These are phyloP conservation scores for Tolypocladium tundrense DNA, from an alignment of 2,329 filamentous ascomycete genomes.

Conservation along the genomic window DNA sequence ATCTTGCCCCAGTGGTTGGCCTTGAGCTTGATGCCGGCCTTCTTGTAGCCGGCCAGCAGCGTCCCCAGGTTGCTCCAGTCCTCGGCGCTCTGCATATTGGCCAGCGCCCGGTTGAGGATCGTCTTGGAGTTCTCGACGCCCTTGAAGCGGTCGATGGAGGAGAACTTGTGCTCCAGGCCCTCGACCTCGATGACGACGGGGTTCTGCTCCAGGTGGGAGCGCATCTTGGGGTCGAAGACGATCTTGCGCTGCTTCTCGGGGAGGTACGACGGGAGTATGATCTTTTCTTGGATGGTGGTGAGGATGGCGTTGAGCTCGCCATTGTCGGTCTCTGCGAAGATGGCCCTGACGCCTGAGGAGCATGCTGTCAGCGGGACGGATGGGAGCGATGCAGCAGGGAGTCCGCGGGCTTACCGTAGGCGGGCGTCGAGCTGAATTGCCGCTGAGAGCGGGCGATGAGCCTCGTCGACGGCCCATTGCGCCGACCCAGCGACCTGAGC, in stretches of 20 bases:
- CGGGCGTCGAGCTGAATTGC: slow-evolving; percentile 20
- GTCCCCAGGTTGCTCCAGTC: slow-evolving; percentile 44
- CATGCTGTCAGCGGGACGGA: slow-evolving; percentile 4
- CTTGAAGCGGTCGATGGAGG: slow-evolving; percentile 29
- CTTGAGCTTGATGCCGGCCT: slow-evolving; percentile 28
- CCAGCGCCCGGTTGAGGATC: slow-evolving; percentile 26
- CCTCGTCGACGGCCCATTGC: not conserved
- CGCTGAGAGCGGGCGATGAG: slow-evolving; percentile 3
- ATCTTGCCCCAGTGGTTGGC: slow-evolving; percentile 25
- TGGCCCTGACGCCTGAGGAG: slow-evolving; percentile 19
- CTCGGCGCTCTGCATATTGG: slow-evolving; percentile 32
- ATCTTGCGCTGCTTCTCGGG: slow-evolving; percentile 39
- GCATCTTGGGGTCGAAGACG: slow-evolving; percentile 37
- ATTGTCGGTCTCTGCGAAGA: slow-evolving; percentile 43
- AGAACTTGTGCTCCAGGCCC: slow-evolving; percentile 42
- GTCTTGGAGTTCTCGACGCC: slow-evolving; percentile 32
- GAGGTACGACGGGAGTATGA: slow-evolving; percentile 54
- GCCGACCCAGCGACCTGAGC: slow-evolving; percentile 12
- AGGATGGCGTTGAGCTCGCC: slow-evolving; percentile 43
- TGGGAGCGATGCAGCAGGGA: not conserved
- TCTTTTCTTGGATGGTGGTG: slow-evolving; percentile 40
- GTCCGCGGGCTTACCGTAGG: slow-evolving; percentile 13
- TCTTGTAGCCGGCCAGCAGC: slow-evolving; percentile 39
- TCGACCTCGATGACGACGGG: slow-evolving; percentile 50
- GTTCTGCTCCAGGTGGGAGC: slow-evolving; percentile 39